phyloP scores from a whole-genome alignment of 768 basidiomycete species.

The Rhizopogon vinicolor region DNA sequence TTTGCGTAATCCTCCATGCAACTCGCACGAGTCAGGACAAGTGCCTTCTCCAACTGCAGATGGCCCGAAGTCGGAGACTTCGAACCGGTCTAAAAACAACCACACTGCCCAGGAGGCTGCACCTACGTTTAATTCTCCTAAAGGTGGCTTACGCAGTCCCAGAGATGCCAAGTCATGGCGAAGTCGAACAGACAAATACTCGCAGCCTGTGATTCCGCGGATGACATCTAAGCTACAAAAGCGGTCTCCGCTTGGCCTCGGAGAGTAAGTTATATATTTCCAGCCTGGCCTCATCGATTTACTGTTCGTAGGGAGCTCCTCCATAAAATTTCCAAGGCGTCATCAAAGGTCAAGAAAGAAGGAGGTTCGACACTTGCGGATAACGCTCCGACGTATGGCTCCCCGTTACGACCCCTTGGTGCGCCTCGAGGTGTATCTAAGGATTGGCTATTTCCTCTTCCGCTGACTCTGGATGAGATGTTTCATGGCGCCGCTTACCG shows the following conservation, averaged over 20 bases:
- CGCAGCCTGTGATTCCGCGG: constrained; percentile 27
- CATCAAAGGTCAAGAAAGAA: constrained; percentile 4
- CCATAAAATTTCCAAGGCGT: constrained; percentile 20
- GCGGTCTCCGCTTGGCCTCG: constrained; percentile 16
- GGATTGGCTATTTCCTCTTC: constrained; percentile 68
- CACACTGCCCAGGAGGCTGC: not conserved
- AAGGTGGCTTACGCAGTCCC: not conserved
- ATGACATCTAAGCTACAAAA: constrained; percentile 17
- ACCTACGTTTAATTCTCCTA: not conserved
- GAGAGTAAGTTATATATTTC: constrained; percentile 20
- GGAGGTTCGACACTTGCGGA: constrained; percentile 6
- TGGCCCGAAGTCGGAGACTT: not conserved
- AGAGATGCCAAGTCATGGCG: not conserved
- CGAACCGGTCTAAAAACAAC: constrained; percentile 1
- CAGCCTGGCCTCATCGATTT: not conserved
- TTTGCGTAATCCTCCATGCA: not conserved
- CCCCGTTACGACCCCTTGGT: constrained; percentile 37
- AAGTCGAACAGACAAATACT: constrained; percentile 9
- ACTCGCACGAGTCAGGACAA: not conserved
- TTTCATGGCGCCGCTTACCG: constrained; percentile 50
- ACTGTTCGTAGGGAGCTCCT: constrained; percentile 21
- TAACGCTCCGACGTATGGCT: constrained; percentile 22
- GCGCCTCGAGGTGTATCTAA: constrained; percentile 37
- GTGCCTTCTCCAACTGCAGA: not conserved
- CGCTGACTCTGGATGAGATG: constrained; percentile 58